These are phyloP conservation scores for Aspergillus cejpii DNA, from an alignment of 2,329 filamentous ascomycete genomes.

Conservation along the genomic window DNA sequence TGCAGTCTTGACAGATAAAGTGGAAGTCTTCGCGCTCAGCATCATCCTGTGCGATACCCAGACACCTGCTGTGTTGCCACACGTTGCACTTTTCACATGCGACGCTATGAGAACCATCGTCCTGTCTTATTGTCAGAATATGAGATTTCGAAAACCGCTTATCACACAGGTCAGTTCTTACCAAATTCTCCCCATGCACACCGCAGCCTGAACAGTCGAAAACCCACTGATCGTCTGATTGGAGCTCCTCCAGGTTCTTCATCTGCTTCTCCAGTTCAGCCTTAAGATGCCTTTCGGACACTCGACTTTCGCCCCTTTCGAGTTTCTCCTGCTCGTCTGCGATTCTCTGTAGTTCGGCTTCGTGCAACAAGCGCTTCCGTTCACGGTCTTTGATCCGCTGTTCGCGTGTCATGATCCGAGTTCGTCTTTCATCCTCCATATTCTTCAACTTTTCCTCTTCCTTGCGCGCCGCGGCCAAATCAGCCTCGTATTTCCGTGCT, in stretches of 20 bases:
- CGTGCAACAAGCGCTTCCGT: slow-evolving; percentile 70
- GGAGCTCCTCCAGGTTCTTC: slow-evolving; percentile 66
- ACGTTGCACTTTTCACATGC: slow-evolving; percentile 90
- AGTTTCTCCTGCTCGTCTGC: slow-evolving; percentile 66
- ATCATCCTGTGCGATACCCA: slow-evolving; percentile 69
- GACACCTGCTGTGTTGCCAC: slow-evolving; percentile 94
- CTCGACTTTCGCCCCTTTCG: slow-evolving; percentile 51
- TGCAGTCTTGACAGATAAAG: slow-evolving; percentile 76
- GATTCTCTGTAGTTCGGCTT: slow-evolving; percentile 73
- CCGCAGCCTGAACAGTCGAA: slow-evolving; percentile 91
- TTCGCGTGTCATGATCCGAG: slow-evolving; percentile 74
- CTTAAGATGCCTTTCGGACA: slow-evolving; percentile 74
- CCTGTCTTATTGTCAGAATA: slow-evolving; percentile 42
- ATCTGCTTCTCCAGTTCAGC: slow-evolving; percentile 74
- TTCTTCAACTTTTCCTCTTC: slow-evolving; percentile 57
- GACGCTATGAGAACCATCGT: slow-evolving; percentile 89
- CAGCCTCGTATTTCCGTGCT: slow-evolving; percentile 57
- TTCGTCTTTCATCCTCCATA: slow-evolving; percentile 67
- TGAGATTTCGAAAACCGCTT: neutral
- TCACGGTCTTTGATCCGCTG: slow-evolving; percentile 81
- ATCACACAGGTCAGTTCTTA: slow-evolving; percentile 27
- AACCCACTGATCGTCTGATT: slow-evolving; percentile 76
- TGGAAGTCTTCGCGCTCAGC: slow-evolving; percentile 82
- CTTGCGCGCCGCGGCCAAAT: slow-evolving; percentile 56
- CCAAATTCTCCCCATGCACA: slow-evolving; percentile 72